Conservation (phyloP, 2,329 filamentous ascomycete species). For the Penicillium corylophilum region DNA sequence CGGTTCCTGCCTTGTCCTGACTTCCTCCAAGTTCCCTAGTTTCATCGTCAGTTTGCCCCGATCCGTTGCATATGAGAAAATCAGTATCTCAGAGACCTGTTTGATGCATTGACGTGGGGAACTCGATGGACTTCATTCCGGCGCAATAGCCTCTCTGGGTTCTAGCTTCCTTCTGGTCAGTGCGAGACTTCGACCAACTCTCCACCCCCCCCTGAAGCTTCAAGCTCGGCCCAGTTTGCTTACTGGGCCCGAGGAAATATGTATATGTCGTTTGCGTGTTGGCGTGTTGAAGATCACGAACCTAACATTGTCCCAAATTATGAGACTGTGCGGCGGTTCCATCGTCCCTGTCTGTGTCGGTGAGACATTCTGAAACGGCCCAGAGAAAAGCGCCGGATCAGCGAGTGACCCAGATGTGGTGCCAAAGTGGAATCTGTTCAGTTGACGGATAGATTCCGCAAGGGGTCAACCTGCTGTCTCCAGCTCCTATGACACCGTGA, state of each 20-base stretch:
- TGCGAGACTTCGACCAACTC: conserved; percentile 1
- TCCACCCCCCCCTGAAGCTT: neutral
- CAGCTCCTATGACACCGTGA: neutral
- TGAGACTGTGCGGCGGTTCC: neutral
- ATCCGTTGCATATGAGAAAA: neutral
- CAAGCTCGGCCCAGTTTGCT: neutral
- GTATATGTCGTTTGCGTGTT: neutral
- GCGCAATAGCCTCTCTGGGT: conserved; percentile 17
- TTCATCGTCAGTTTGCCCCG: neutral
- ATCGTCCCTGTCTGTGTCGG: conserved; percentile 1
- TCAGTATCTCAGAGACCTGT: neutral
- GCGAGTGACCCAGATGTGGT: neutral
- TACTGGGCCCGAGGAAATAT: neutral
- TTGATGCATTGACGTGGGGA: conserved; percentile 2
- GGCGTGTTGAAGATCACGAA: neutral
- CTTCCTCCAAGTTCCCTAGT: neutral
- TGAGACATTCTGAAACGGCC: conserved; percentile 18
- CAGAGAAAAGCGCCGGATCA: conserved; percentile 7
- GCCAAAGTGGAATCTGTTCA: neutral
- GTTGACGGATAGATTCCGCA: neutral
- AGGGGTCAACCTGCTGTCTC: neutral
- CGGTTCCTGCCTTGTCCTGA: neutral
- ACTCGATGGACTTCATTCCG: conserved; percentile 11
- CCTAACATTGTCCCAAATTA: neutral
- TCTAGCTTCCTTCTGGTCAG: neutral